Conservation (phyloP, 2,329 filamentous ascomycete species). For the Mycosphaerella sp. region DNA sequence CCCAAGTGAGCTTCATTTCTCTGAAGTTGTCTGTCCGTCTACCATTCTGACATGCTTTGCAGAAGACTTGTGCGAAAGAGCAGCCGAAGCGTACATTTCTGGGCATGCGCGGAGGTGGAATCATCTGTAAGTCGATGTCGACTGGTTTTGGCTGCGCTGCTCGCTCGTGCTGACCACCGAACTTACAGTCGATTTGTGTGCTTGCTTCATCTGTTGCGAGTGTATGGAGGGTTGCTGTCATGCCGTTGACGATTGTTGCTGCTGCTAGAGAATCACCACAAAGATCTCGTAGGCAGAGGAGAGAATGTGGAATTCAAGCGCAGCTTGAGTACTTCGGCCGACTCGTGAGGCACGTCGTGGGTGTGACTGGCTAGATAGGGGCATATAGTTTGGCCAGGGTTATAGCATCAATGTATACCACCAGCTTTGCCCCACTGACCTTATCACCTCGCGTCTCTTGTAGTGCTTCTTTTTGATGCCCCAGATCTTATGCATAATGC, state of each 20-base stretch:
- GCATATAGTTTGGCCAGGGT: no score
- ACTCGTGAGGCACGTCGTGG: no score
- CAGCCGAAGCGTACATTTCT: constrained; percentile 24
- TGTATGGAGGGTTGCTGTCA: constrained; percentile 25
- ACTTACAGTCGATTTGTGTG: constrained; percentile 25
- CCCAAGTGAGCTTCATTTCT: not conserved
- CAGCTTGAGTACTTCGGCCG: no score
- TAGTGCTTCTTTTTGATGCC: constrained; percentile 33
- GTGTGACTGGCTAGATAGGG: no score
- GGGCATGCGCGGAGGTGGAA: constrained; percentile 27
- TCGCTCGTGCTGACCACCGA: not conserved
- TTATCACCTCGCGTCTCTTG: constrained; percentile 35
- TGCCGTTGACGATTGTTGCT: constrained; percentile 29
- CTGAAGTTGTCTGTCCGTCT: not conserved
- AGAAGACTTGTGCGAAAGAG: constrained; percentile 15
- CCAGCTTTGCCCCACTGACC: constrained; percentile 40
- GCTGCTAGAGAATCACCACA: constrained; percentile 18
- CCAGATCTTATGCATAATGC: constrained; percentile 19
- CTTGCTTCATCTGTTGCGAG: constrained; percentile 31
- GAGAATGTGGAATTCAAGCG: no score
- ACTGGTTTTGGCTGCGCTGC: not conserved
- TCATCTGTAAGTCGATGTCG: constrained; percentile 20
- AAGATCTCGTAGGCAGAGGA: no score
- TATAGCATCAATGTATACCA: constrained; percentile 20
- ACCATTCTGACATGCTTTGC: not conserved